Evolutionary conservation across 176 grass and related monocot genomes (phyloP).

Genomic region (Aegilops speltoides): DNA sequence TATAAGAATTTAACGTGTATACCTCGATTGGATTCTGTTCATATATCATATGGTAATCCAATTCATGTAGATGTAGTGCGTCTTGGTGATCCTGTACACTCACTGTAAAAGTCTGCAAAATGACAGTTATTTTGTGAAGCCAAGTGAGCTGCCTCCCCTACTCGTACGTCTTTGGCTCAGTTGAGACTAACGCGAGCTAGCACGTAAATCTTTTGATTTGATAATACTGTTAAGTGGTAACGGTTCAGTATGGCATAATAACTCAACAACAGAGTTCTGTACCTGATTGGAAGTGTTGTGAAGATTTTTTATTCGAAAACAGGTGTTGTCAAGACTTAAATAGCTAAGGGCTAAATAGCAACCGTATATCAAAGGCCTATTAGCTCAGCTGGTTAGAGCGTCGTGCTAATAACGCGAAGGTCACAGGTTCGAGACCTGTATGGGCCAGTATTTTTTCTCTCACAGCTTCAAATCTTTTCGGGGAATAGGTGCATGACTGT

Average conservation of each 20-base stretch:
- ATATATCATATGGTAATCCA: conserved; percentile 18
- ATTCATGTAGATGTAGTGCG: conserved; percentile 19
- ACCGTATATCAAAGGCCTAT: conserved; percentile 28
- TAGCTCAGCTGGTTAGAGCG: conserved; percentile 96
- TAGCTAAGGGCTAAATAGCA: no score
- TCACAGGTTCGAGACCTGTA: conserved; percentile 93
- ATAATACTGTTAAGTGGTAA: not conserved
- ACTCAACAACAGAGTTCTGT: no score
- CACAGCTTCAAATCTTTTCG: no score
- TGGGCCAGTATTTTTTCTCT: conserved; percentile 32
- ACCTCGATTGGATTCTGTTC: conserved; percentile 39
- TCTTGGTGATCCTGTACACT: conserved; percentile 11
- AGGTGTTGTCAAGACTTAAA: no score
- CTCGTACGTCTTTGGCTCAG: not conserved
- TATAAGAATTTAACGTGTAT: conserved; percentile 24
- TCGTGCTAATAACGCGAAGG: conserved; percentile 98
- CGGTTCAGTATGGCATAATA: not conserved
- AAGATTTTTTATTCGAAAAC: no score
- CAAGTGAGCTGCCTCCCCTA: not conserved
- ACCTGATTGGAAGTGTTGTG: no score
- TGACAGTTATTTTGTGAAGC: conserved; percentile 6
- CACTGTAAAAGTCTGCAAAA: not conserved
- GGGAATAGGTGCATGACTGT: no score
- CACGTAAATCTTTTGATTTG: not conserved
- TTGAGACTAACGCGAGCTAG: not conserved